Evolutionary conservation across 2,329 filamentous ascomycete genomes (phyloP).

Genomic region (Clathrospora elynae): DNA sequence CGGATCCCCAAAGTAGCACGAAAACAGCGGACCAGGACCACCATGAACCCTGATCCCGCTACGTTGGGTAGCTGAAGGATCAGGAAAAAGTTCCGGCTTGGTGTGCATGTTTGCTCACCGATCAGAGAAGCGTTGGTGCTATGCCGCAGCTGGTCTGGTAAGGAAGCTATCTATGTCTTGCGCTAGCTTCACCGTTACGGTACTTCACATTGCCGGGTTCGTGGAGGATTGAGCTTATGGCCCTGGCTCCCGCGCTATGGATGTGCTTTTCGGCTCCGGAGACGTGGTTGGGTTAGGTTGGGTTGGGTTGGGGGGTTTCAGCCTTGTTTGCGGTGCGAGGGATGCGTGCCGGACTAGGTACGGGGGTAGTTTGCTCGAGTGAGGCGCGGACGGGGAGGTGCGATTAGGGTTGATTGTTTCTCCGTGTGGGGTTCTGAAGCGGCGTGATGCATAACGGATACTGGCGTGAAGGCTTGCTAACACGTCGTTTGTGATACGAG

Average conservation of each 20-base stretch:
- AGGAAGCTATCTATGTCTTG: conserved; percentile 22
- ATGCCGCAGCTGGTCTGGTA: conserved; percentile 27
- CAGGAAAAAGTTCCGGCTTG: conserved; percentile 12
- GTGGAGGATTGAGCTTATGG: conserved; percentile 10
- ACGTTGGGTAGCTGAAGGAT: conserved; percentile 34
- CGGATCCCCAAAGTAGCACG: conserved; percentile 4
- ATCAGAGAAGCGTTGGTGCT: conserved; percentile 18
- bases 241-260: conserved; percentile 16
- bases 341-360: conserved; percentile 2
- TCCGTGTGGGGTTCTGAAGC: conserved; percentile 16
- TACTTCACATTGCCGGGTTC: conserved; percentile 7
- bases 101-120: conserved; percentile 20
- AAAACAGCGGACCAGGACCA: conserved; percentile 13
- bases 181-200: conserved; percentile 24
- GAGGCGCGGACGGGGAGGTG: conserved; percentile 19
- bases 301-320: conserved; percentile 12
- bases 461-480: conserved; percentile 11
- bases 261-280: conserved; percentile 20
- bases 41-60: conserved; percentile 28
- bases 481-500: conserved; percentile 9
- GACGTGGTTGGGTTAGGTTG: conserved; percentile 17
- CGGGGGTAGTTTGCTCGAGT: conserved; percentile 11
- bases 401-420: conserved; percentile 33
- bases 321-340: conserved; percentile 17
- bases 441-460: conserved; percentile 20